These are phyloP conservation scores for Casuarina cunninghamiana DNA, from an alignment of 306 rosid genomes.

Conservation along the genomic window DNA sequence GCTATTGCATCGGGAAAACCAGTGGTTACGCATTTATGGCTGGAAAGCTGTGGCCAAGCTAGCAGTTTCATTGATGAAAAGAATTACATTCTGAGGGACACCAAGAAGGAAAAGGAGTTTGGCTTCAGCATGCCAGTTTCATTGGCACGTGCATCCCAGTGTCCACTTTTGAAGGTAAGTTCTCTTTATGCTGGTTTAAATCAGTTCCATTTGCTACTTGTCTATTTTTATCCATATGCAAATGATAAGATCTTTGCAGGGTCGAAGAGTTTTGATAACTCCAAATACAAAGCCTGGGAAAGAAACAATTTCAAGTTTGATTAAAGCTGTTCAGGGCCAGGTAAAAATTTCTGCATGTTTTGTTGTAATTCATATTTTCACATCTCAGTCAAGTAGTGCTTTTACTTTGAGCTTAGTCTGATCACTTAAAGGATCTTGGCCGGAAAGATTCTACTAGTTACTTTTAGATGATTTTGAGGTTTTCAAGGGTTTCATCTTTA, in stretches of 20 bases:
- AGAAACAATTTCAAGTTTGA: conserved; percentile 68
- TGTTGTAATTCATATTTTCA: conserved; percentile 10
- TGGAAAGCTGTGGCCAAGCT: conserved; percentile 94
- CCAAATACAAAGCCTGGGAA: conserved; percentile 80
- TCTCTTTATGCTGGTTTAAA: conserved; percentile 4
- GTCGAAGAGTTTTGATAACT: conserved; percentile 76
- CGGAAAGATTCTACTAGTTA: neutral
- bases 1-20: conserved; percentile 90
- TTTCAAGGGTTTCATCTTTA: neutral
- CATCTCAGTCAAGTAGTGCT: neutral
- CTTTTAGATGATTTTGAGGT: neutral
- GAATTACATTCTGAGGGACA: conserved; percentile 69
- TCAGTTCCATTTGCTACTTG: conserved; percentile 25
- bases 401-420: neutral
- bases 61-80: conserved; percentile 86
- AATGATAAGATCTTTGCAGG: conserved; percentile 51
- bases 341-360: conserved; percentile 39
- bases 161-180: conserved; percentile 73
- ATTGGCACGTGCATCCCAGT: conserved; percentile 59
- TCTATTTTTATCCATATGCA: conserved; percentile 8
- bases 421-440: neutral
- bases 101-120: conserved; percentile 85
- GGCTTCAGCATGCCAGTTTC: conserved; percentile 89
- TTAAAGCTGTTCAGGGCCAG: conserved; percentile 78
- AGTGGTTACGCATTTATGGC: conserved; percentile 93